Base-by-base conservation (phyloP, 225 moss, liverwort and hornwort genomes). In the Marchantia paleacea region DNA sequence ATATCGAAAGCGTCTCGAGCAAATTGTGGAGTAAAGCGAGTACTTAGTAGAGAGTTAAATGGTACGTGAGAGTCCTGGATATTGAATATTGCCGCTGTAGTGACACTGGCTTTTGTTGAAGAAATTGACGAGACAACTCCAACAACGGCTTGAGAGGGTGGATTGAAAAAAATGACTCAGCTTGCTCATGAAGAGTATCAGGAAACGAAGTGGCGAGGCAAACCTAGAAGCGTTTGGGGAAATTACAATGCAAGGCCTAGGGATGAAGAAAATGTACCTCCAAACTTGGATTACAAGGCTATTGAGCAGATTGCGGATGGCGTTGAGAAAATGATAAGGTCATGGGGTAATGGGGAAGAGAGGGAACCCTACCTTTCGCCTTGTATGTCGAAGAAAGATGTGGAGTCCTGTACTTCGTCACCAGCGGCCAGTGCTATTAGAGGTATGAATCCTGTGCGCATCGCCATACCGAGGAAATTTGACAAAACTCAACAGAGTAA, bases 251-350 rank as follows among this genome's bases (percentile, higher is more conserved):
- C 70, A 29, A 84, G 72, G 80, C 80, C 89, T 29, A 83, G 81
- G 48, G 86, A 90, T 79, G 77, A 83, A 48, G 90, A 93, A 48
- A 90, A 90, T 79, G 86, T 91, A 52, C 86, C 94, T 69, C 89
- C 89, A 68, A 91, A 87, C 75, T 83, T 97, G 65, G 97, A 97
- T 83, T 94, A 87, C 78, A 90, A 92, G 81, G 91, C 85, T 58
- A 92, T 97, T 60, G 94, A 94, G 81, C 86, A 94, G 80, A 97
- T 97, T 78, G 94, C 94, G n/a, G 89, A 97, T 71, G 94, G 94
- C 7, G 97, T 97, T 67, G 97, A 97, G 89, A 92, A 94, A 86
- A 93, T 97, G 97, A 91, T 97, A 18, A 50, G 90, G 52, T 88
- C 94, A 19, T 97, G 97, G 94, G 86, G 84, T n/a, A 88, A 90